Base-by-base conservation (phyloP, 306 rosid genomes). In the Begonia peltatifolia region DNA sequence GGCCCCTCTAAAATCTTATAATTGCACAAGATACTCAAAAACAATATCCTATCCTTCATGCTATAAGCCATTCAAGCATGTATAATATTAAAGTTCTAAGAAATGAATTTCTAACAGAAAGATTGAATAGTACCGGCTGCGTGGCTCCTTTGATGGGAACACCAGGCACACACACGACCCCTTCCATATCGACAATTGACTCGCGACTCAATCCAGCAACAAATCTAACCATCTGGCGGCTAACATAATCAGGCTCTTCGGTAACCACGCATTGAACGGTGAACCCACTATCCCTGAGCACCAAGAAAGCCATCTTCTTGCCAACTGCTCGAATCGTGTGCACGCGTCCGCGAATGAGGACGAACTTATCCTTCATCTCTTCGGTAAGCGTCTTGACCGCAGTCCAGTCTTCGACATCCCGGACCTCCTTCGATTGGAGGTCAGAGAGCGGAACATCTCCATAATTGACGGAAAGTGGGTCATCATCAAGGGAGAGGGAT, bases 291-390 rank as follows among this genome's bases (percentile, higher is more conserved):
- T 92, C 87, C 23, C 99, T 74, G 1, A 92, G 52, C 1, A 92
- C 87, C 53, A 86, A 12, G 42, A 92, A 92, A 1, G 87, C 79
- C 95, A 90, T 85, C 55, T 87, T 92, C 83, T 92, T 92, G 56
- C 82, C 84, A 10, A 83, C 93, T 0, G 96, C 79, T 0, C 99
- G 87, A 68, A 86, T 83, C 48, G 87, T 46, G 72, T 92, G 99
- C 1, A 83, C 78, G 9, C 87, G 72, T 0, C 96, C 99, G 0
- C 94, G 82, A 9, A 92, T 58, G 23, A 65, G 65, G 10, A 92
- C 96, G 9, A 11, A 0, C 52, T 35, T 30, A n/a, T 64, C 75
- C 72, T 63, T 71, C 58, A 81, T 15, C 23, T 68, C 63, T 35
- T 20, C 49, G 3, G 52, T 62, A 4, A 92, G 80, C 7, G 54